Evolutionary conservation across 179 eudicot species (phyloP).

Genomic region (Silene noctiflora): DNA sequence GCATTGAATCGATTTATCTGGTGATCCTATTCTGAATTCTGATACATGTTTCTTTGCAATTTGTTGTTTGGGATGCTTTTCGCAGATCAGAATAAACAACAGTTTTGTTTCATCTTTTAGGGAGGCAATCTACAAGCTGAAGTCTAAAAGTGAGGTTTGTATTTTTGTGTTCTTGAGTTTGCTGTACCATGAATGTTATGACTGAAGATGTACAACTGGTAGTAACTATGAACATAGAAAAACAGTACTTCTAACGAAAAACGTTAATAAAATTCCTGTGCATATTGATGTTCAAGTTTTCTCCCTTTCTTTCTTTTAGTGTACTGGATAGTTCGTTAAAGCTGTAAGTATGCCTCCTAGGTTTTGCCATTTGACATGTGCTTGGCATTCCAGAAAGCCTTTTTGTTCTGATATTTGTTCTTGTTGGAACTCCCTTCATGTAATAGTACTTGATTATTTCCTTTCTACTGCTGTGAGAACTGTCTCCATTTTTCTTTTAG

Average conservation of each 20-base stretch:
- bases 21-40: neutral
- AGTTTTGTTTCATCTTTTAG: conserved; percentile 96
- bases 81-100: conserved; percentile 97
- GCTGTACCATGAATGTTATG: neutral
- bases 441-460: neutral
- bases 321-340: neutral
- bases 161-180: conserved; percentile 1
- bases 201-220: conserved; percentile 12
- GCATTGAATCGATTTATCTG: neutral
- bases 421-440: neutral
- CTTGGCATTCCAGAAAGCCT: too few species aligned
- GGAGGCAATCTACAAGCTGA: conserved; percentile 97
- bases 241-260: neutral
- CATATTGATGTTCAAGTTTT: neutral
- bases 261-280: neutral
- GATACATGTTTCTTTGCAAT: neutral
- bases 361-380: too few species aligned
- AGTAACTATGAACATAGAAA: neutral
- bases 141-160: conserved; percentile 91
- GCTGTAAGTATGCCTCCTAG: too few species aligned
- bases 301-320: neutral
- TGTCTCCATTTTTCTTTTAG: neutral
- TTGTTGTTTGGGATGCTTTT: conserved; percentile 24
- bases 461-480: neutral
- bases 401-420: too few species aligned